Conservation (phyloP, 75 land plant genomes). For the Cryptomeria japonica region DNA sequence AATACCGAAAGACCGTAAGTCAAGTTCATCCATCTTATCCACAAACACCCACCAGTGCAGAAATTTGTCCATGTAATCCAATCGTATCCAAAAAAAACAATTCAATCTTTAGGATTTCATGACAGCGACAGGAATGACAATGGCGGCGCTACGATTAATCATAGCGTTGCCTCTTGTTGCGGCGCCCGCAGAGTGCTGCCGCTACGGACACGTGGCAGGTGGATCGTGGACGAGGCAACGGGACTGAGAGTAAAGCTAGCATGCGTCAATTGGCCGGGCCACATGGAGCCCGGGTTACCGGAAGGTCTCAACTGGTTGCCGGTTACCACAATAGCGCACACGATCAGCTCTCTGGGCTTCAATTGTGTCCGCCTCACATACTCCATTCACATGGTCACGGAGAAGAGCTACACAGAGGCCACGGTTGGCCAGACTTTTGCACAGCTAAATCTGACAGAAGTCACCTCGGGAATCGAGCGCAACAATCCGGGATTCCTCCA, state of each 20-base stretch:
- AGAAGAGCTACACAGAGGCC: too few relatives aligned
- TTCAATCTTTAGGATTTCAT: too few relatives aligned
- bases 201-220: conserved; percentile 27
- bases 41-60: too few relatives aligned
- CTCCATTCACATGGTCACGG: conserved; percentile 23
- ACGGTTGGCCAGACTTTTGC: neutral
- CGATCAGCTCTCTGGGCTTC: conserved; percentile 31
- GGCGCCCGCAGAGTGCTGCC: neutral
- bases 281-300: conserved; percentile 31
- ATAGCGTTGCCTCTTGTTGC: too few relatives aligned
- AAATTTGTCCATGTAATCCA: too few relatives aligned
- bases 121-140: too few relatives aligned
- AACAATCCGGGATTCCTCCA: conserved; percentile 43
- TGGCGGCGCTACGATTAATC: too few relatives aligned
- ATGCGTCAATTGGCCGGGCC: conserved; percentile 48
- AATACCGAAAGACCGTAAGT: too few relatives aligned
- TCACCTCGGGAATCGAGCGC: conserved; percentile 13
- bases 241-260: conserved; percentile 39
- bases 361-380: conserved; percentile 56
- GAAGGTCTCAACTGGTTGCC: conserved; percentile 39
- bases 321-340: conserved; percentile 15
- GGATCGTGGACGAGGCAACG: conserved; percentile 20
- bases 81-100: too few relatives aligned
- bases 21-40: too few relatives aligned
- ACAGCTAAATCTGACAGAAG: conserved; percentile 17